A percentile compares a stretch with the other conserved stretches of the same genome.
Evolutionary conservation across 148 eudicot species (phyloP).

Genomic region (Silene uniflora): DNA sequence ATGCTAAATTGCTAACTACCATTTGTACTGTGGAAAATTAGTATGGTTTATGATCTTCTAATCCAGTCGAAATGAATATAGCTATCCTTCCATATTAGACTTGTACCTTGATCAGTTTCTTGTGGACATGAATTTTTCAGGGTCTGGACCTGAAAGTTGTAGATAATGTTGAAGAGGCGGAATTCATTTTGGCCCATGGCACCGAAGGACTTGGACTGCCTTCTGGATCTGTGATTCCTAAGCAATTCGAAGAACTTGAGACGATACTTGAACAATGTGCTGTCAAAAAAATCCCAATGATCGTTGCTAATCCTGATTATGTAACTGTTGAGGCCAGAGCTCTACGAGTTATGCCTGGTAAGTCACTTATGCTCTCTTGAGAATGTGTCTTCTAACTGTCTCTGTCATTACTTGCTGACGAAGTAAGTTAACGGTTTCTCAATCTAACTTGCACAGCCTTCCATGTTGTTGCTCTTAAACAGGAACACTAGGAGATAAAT

Average conservation of each 20-base stretch:
- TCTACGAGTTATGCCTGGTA: constrained; percentile 92
- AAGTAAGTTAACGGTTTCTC: not conserved
- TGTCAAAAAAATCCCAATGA: constrained; percentile 77
- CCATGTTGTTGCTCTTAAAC: not conserved
- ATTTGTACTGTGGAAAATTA: not conserved
- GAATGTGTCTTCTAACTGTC: constrained; percentile 3
- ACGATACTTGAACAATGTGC: constrained; percentile 67
- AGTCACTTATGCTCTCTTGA: constrained; percentile 2
- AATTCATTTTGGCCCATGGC: constrained; percentile 87
- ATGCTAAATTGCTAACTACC: constrained; percentile 10
- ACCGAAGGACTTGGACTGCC: constrained; percentile 88
- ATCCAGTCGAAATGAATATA: not conserved
- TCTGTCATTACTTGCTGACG: not conserved
- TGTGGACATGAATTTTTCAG: constrained; percentile 32
- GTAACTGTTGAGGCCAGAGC: constrained; percentile 96
- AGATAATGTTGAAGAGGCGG: constrained; percentile 83
- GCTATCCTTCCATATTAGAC: not conserved
- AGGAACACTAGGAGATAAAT: constrained; percentile 82
- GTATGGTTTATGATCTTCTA: not conserved
- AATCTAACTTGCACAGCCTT: not conserved
- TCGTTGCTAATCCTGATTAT: constrained; percentile 94
- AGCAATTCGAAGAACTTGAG: constrained; percentile 67
- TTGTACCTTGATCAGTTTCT: not conserved
- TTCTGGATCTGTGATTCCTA: constrained; percentile 60
- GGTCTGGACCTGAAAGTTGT: constrained; percentile 79